Evolutionary conservation across 306 rosid species (phyloP), one percentile per base, ranked within the genome.

Genomic region (Quercus wislizeni): DNA sequence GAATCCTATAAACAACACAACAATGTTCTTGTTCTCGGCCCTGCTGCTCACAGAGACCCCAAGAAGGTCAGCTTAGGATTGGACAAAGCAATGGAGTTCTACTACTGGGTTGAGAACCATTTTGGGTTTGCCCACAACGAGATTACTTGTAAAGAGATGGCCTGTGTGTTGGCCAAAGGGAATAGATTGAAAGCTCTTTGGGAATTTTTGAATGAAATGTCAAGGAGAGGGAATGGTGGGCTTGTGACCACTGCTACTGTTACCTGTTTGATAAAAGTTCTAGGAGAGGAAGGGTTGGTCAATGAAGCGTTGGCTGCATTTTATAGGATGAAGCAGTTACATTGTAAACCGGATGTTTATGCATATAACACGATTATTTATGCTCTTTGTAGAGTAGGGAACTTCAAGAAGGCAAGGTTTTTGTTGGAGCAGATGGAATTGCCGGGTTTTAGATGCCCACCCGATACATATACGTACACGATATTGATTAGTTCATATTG

Each of bases 391-490:
- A 78, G 89, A 52, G 88, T 91, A 74, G 97, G 96, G 57, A 86
- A 87, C 55, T 92, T 92, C 78, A 78, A 79, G 21, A 92, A 89
- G 81, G 97, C 99, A 0, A 85, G 90, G 78, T 83, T 81, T 69
- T 70, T 95, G 80, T 78, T 95, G 78, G 90, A 94, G 84, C 95
- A 91, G 72, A 94, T 94, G 99, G 97, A 91, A 80, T 77, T 94
- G 14, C 97, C 96, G 1, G 99, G 99, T 5, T 92, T 92, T 78
- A 77, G 82, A 31, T 92, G 93, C 78, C 95, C 94, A 12, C 94
- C 99, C 0, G 99, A 95, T 73, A 76, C 82, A 0, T 86, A 85
- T 46, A 94, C 99, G 5, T 94, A 92, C 41, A 92, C 99, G 0
- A 86, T 91, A 41, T 70, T 94, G 71, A 91, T 95, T 13, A 85